Evolutionary conservation across 2,329 filamentous ascomycete species (phyloP).

Genomic region (Davidsoniella australis): DNA sequence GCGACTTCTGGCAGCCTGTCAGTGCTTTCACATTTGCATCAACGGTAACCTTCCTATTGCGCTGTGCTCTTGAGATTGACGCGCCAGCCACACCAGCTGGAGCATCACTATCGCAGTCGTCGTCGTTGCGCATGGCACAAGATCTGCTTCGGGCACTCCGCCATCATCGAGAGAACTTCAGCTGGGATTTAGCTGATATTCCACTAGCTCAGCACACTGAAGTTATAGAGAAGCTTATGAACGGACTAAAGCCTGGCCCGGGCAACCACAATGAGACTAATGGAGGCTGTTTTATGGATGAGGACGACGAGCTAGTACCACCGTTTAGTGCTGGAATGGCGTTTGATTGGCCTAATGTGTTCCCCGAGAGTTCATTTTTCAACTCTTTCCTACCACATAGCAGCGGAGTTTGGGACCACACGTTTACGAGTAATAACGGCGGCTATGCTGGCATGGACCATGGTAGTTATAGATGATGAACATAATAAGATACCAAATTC

Average conservation of each 20-base stretch:
- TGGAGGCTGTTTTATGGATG: neutral
- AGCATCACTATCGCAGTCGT: slow-evolving; percentile 20
- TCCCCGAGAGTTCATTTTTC: slow-evolving; percentile 10
- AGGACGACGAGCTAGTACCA: slow-evolving; percentile 2
- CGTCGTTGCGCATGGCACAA: slow-evolving; percentile 26
- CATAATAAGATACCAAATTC: slow-evolving; percentile 21
- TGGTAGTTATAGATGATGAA: no score
- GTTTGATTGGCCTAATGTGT: slow-evolving; percentile 12
- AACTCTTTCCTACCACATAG: slow-evolving; percentile 6
- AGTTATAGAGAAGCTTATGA: slow-evolving; percentile 27
- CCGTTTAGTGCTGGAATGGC: slow-evolving; percentile 9
- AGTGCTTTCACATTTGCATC: slow-evolving; percentile 30
- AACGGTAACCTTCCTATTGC: slow-evolving; percentile 31
- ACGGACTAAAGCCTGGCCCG: slow-evolving; percentile 5
- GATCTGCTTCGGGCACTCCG: slow-evolving; percentile 25
- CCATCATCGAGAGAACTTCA: slow-evolving; percentile 22
- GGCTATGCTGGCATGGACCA: no score
- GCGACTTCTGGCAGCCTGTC: slow-evolving; percentile 33
- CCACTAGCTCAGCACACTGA: slow-evolving; percentile 31
- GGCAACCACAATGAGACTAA: neutral
- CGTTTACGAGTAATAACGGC: slow-evolving; percentile 14
- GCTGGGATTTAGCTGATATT: slow-evolving; percentile 34
- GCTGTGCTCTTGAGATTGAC: slow-evolving; percentile 29
- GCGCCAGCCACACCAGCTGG: slow-evolving; percentile 18
- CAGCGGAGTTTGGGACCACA: slow-evolving; percentile 5